Percentiles rank a stretch among this genome's conserved stretches.
Evolutionary conservation across 495 filamentous ascomycete species (phyloP).

Genomic region (Podospora pseudocomata): DNA sequence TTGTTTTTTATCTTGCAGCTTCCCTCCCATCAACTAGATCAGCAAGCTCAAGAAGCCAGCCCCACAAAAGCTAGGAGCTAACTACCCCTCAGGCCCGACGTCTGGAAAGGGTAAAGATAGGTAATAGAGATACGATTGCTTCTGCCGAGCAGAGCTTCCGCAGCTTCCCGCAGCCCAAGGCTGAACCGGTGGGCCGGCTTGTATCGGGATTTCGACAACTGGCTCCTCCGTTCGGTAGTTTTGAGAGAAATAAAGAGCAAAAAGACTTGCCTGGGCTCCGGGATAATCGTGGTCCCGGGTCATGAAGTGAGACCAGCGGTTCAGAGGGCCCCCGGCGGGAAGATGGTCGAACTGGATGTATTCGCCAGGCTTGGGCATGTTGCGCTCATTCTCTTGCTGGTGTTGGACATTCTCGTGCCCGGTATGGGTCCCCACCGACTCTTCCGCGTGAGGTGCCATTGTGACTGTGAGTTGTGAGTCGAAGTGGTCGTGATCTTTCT

Average conservation of each 20-base stretch:
- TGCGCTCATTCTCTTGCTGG: constrained; percentile 19
- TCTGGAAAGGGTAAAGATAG: not conserved
- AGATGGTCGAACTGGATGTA: constrained; percentile 45
- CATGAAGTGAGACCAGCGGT: constrained; percentile 47
- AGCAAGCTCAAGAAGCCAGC: not conserved
- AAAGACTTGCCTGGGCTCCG: constrained; percentile 68
- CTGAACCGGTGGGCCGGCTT: constrained; percentile 8
- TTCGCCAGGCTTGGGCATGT: constrained; percentile 40
- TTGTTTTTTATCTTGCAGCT: not conserved
- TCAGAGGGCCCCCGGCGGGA: constrained; percentile 41
- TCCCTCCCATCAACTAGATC: not conserved
- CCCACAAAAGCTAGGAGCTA: not conserved
- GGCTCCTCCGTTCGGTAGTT: not conserved
- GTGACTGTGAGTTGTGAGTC: not conserved
- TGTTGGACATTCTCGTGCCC: not conserved
- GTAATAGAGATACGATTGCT: not conserved
- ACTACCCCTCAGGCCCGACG: constrained; percentile 4
- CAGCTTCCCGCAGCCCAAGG: not conserved
- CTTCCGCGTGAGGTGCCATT: constrained; percentile 29
- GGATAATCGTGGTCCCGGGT: constrained; percentile 81
- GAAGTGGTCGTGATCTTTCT: not conserved
- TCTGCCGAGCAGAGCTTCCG: constrained; percentile 1
- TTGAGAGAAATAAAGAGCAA: constrained; percentile 3
- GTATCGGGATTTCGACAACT: constrained; percentile 15
- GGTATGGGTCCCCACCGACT: constrained; percentile 6